Evolutionary conservation across 2,329 filamentous ascomycete species (phyloP).

Genomic region (Colletotrichum scovillei): DNA sequence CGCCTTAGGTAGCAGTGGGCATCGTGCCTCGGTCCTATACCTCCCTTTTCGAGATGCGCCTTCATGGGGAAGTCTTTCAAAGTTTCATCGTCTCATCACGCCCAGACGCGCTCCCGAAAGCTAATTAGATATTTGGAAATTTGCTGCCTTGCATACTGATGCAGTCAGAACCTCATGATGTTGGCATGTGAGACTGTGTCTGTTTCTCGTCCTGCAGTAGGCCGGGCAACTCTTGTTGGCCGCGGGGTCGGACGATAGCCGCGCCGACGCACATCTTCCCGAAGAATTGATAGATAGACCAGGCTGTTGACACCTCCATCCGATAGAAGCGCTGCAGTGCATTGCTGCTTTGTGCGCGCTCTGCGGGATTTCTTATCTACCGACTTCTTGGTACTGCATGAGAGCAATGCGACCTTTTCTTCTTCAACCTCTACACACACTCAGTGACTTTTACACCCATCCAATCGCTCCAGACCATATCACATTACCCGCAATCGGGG

Average conservation of each 20-base stretch:
- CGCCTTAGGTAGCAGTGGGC: neutral
- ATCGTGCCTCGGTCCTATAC: constrained; percentile 10
- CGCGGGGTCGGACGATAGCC: constrained; percentile 18
- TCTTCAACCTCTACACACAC: neutral
- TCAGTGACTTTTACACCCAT: neutral
- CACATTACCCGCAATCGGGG: constrained; percentile 27
- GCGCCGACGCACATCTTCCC: constrained; percentile 21
- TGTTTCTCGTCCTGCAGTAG: constrained; percentile 7
- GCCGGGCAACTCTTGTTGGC: neutral
- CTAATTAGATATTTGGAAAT: neutral
- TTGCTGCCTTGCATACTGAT: neutral
- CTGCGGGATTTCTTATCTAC: constrained; percentile 5
- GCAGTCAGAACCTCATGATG: constrained; percentile 2
- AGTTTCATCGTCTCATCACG: neutral
- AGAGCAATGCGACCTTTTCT: neutral
- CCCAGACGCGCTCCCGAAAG: constrained; percentile 11
- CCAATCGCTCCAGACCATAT: constrained; percentile 3
- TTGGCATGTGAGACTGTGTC: constrained; percentile 19
- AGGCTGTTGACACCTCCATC: neutral
- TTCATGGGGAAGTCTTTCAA: neutral
- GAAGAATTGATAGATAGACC: neutral
- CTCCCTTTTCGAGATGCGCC: constrained; percentile 14
- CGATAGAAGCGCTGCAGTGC: neutral
- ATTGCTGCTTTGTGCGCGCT: neutral
- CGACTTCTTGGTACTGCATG: constrained; percentile 16